Evolutionary conservation across 148 eudicot species (phyloP).

Genomic region (Rhododendron ferrugineum): DNA sequence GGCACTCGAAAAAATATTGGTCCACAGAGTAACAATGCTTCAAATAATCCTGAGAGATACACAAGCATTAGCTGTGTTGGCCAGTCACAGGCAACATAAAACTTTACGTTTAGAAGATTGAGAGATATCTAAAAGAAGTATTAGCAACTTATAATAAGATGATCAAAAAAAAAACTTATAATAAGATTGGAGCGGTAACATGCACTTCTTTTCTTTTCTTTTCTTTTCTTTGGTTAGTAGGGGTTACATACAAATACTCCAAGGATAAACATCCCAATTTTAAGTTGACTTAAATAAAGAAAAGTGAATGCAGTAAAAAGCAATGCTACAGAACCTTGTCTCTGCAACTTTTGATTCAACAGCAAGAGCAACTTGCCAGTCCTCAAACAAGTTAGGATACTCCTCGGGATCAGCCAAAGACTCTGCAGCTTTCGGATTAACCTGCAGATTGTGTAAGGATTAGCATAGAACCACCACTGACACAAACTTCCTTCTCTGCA

Average conservation of each 20-base stretch:
- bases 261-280: background rate
- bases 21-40: background rate
- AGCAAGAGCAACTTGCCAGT: constrained; percentile 93
- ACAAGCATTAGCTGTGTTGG: background rate
- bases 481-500: background rate
- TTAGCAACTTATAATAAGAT: background rate
- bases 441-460: constrained; percentile 29
- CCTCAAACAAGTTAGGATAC: constrained; percentile 92
- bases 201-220: background rate
- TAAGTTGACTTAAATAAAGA: background rate
- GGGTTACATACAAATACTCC: background rate
- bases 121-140: background rate
- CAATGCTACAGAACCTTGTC: constrained; percentile 44
- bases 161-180: too few species aligned
- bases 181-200: background rate
- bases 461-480: background rate
- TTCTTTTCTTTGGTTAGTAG: background rate
- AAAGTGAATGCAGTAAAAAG: constrained; percentile 13
- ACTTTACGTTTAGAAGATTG: background rate
- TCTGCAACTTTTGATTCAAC: constrained; percentile 83
- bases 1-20: background rate
- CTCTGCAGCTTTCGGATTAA: constrained; percentile 93
- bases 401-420: constrained; percentile 95
- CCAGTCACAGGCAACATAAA: background rate
- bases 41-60: background rate